Conservation (phyloP, 148 eudicot genomes). For the Heliosperma pusillum region DNA sequence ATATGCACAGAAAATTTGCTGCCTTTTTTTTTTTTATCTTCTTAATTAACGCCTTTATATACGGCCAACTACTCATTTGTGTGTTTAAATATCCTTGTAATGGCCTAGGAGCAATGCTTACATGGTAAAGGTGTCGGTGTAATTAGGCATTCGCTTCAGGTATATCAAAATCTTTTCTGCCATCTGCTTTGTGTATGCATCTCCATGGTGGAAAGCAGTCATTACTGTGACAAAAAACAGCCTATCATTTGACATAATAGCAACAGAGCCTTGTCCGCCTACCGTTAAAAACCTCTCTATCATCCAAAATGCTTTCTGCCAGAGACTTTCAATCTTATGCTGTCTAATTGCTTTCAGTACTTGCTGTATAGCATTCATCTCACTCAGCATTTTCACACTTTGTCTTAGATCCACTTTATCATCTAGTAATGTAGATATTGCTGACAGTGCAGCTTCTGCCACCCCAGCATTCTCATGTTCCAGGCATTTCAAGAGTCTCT, state of each 20-base stretch:
- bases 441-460: conserved; percentile 82
- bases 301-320: conserved; percentile 75
- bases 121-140: conserved; percentile 39
- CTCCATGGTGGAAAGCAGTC: conserved; percentile 73
- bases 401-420: conserved; percentile 57
- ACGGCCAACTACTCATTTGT: background rate
- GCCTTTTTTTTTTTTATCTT: background rate
- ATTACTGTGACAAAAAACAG: conserved; percentile 47
- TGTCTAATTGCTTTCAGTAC: conserved; percentile 55
- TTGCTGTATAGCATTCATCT: conserved; percentile 39
- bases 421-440: conserved; percentile 76
- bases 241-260: conserved; percentile 53
- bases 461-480: conserved; percentile 79
- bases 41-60: background rate
- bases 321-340: conserved; percentile 57
- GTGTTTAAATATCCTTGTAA: background rate
- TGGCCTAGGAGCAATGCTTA: conserved; percentile 16
- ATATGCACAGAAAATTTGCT: background rate
- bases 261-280: conserved; percentile 44
- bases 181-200: conserved; percentile 58
- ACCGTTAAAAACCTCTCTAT: conserved; percentile 55
- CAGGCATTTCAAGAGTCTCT: conserved; percentile 60
- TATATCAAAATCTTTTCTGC: conserved; percentile 73
- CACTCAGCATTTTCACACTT: conserved; percentile 50
- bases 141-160: conserved; percentile 56